These are phyloP conservation scores for Prunus mume DNA, from an alignment of 306 rosid species.

Conservation along the genomic window DNA sequence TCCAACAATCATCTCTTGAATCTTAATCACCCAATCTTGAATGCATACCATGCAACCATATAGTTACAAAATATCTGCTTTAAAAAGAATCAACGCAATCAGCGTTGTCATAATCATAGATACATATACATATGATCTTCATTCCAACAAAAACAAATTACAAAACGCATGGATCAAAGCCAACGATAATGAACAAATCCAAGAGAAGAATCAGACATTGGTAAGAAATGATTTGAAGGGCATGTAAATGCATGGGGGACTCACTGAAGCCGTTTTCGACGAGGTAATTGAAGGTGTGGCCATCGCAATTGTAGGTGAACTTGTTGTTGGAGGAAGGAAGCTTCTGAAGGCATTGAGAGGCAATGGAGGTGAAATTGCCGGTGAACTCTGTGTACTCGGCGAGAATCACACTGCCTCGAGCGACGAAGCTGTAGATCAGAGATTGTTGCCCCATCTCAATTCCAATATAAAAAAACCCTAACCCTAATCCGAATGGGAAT, in stretches of 20 bases:
- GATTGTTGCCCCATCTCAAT: conserved; percentile 78
- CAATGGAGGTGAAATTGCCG: conserved; percentile 73
- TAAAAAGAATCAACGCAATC: neutral
- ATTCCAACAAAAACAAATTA: neutral
- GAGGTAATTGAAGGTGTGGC: conserved; percentile 96
- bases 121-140: neutral
- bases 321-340: conserved; percentile 86
- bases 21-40: no score
- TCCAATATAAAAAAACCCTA: conserved; percentile 21
- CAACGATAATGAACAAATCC: neutral
- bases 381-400: conserved; percentile 82
- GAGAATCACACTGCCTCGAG: conserved; percentile 78
- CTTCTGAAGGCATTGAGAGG: conserved; percentile 91
- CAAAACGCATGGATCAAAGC: neutral
- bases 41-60: no score
- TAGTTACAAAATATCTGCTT: no score
- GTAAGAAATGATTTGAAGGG: neutral
- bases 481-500: neutral
- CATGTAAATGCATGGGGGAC: conserved; percentile 14
- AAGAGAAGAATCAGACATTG: neutral
- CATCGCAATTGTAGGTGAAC: conserved; percentile 92
- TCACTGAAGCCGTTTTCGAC: conserved; percentile 84
- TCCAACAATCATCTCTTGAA: no score
- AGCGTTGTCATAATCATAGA: neutral
- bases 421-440: conserved; percentile 94